Percentiles rank a stretch among this genome's conserved stretches.
Conservation (phyloP, 2,329 filamentous ascomycete genomes). For the Lanzia echinophila region DNA sequence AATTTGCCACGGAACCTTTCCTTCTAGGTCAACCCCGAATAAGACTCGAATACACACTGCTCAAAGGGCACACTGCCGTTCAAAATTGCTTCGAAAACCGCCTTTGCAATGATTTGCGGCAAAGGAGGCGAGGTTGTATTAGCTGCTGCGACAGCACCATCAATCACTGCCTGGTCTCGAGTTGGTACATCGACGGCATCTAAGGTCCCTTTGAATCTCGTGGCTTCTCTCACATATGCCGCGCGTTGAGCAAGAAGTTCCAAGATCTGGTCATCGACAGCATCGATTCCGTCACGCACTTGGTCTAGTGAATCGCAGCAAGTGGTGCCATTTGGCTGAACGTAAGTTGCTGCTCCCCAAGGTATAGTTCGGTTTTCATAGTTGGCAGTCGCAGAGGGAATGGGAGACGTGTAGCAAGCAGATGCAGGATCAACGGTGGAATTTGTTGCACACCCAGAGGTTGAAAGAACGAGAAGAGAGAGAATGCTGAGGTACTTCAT, state of each 20-base stretch:
- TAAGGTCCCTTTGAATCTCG: conserved; percentile 15
- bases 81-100: conserved; percentile 16
- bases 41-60: conserved; percentile 11
- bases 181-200: conserved; percentile 13
- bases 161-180: conserved; percentile 12
- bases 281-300: conserved; percentile 14
- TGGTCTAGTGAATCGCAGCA: conserved; percentile 15
- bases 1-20: too few relatives aligned
- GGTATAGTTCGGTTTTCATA: conserved; percentile 9
- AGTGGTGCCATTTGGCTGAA: conserved; percentile 11
- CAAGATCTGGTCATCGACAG: conserved; percentile 11
- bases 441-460: not conserved
- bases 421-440: not conserved
- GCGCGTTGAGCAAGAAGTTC: conserved; percentile 12
- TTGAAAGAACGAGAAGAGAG: not conserved
- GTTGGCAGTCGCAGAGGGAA: not conserved
- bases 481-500: not conserved
- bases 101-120: conserved; percentile 12
- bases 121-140: conserved; percentile 8
- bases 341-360: conserved; percentile 11
- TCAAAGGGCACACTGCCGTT: conserved; percentile 16
- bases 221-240: conserved; percentile 17
- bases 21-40: not conserved
- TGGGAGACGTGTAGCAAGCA: conserved; percentile 11
- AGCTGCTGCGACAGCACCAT: conserved; percentile 10